phyloP scores from a whole-genome alignment of 2,329 filamentous ascomycete genomes.

The Pseudomassariella vexata region DNA sequence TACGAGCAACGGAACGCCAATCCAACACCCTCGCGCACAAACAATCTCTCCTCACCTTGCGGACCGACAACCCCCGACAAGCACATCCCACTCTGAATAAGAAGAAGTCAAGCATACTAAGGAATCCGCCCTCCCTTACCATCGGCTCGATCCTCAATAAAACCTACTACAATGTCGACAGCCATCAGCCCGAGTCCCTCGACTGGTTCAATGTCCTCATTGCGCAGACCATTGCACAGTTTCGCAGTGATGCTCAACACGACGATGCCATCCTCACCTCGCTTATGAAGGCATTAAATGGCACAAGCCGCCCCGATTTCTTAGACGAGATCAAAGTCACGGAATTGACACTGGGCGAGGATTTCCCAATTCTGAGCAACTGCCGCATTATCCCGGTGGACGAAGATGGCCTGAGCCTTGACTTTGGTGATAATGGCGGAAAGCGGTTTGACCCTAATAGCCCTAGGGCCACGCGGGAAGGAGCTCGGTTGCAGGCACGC shows the following conservation, averaged over 20 bases:
- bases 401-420: constrained; percentile 63
- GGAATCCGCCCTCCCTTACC: constrained; percentile 69
- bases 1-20: constrained; percentile 68
- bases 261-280: constrained; percentile 86
- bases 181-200: constrained; percentile 90
- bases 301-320: constrained; percentile 81
- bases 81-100: constrained; percentile 45
- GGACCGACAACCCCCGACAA: constrained; percentile 34
- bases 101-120: constrained; percentile 67
- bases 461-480: constrained; percentile 45
- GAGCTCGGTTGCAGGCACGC: constrained; percentile 78
- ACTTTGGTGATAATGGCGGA: constrained; percentile 29
- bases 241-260: constrained; percentile 85
- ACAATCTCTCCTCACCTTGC: constrained; percentile 62
- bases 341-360: constrained; percentile 88
- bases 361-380: constrained; percentile 98
- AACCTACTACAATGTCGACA: constrained; percentile 94
- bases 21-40: constrained; percentile 71
- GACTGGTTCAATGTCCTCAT: constrained; percentile 99
- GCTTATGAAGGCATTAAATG: constrained; percentile 80
- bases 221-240: constrained; percentile 93
- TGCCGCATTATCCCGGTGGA: constrained; percentile 90
- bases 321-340: constrained; percentile 91
- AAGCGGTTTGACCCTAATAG: constrained; percentile 46
- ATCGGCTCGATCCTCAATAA: constrained; percentile 94